Evolutionary conservation across 179 eudicot genomes (phyloP), one percentile per base, ranked within the genome.

Genomic region (Nepenthes alata): DNA sequence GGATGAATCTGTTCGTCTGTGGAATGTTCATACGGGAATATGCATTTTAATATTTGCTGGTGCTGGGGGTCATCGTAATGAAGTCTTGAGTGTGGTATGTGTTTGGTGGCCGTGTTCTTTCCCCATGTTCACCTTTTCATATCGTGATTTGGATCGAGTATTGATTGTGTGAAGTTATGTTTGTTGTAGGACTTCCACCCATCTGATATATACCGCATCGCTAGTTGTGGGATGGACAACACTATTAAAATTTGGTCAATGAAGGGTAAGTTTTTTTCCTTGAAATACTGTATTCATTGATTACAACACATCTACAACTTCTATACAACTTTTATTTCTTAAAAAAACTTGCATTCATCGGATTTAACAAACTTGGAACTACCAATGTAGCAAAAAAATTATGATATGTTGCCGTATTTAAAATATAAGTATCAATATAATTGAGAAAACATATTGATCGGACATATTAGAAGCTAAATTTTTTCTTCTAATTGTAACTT

Each of bases 191-290:
- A 93, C 66, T 93, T 93, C 65, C 98, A 93, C 81, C 98, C 97
- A 58, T 89, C 98, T 50, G 98, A 93, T 70, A 85, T 87, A 69
- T 82, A 89, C 75, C 87, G 94, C 37, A 86, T 93, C 77, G 98
- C 98, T 60, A 93, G 95, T 73, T 89, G 98, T 71, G 98, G 98
- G 37, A 93, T 93, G 98, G 98, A 93, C 78, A 93, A 90, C 76
- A 81, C 95, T 45, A 84, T 93, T 58, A 93, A 90, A 75, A 93
- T 93, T 59, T 93, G 98, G 98, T 93, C 98, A 55, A 93, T 93
- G 98, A 90, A 90, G 73, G 98, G 98, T 93, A 74, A 61, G 25
- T 10, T 50, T 13, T 35, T 1, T 65, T 35, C 61, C 59, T 39
- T 55, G 13, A n/a, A 11, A 52, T n/a, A 25, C 25, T 25, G 25